Percentiles rank a stretch among this genome's conserved stretches.
These are phyloP conservation scores for Dendrothele bispora DNA, from an alignment of 768 basidiomycete genomes.

Conservation along the genomic window DNA sequence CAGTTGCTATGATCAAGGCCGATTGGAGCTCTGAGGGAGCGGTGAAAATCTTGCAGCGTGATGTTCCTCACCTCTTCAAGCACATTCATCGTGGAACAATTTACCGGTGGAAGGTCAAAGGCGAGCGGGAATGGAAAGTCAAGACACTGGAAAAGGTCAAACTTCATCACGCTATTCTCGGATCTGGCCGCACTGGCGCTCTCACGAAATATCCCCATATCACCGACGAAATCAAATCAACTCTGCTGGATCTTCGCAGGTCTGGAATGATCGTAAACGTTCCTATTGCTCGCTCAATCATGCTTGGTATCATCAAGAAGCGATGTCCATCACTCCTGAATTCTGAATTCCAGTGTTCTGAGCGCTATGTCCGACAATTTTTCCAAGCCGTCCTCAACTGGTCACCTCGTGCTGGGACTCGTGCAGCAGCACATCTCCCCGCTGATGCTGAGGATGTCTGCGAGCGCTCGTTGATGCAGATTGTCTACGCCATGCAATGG, in stretches of 20 bases:
- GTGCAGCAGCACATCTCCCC: slow-evolving; percentile 9
- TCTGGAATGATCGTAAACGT: slow-evolving; percentile 11
- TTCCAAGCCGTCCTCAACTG: neutral
- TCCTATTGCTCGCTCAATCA: slow-evolving; percentile 11
- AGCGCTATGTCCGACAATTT: slow-evolving; percentile 9
- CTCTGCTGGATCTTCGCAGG: slow-evolving; percentile 8
- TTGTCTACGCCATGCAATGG: neutral
- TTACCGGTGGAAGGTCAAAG: neutral
- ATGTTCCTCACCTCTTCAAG: neutral
- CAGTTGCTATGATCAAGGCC: neutral
- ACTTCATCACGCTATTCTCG: slow-evolving; percentile 2
- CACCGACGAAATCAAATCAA: slow-evolving; percentile 11
- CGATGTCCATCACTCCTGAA: slow-evolving; percentile 4
- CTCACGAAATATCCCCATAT: slow-evolving; percentile 14
- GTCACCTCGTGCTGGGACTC: slow-evolving; percentile 1
- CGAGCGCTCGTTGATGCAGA: slow-evolving; percentile 2
- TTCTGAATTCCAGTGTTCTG: slow-evolving; percentile 13
- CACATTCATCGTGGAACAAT: neutral
- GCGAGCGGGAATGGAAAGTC: neutral
- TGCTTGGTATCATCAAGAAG: slow-evolving; percentile 12
- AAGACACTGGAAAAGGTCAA: slow-evolving; percentile 1
- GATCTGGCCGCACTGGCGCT: slow-evolving; percentile 12
- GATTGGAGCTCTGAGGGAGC: neutral
- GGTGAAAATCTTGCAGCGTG: neutral
- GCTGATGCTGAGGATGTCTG: neutral